phyloP scores from a whole-genome alignment of 495 filamentous ascomycete genomes.

The Penicillium flavigenum region DNA sequence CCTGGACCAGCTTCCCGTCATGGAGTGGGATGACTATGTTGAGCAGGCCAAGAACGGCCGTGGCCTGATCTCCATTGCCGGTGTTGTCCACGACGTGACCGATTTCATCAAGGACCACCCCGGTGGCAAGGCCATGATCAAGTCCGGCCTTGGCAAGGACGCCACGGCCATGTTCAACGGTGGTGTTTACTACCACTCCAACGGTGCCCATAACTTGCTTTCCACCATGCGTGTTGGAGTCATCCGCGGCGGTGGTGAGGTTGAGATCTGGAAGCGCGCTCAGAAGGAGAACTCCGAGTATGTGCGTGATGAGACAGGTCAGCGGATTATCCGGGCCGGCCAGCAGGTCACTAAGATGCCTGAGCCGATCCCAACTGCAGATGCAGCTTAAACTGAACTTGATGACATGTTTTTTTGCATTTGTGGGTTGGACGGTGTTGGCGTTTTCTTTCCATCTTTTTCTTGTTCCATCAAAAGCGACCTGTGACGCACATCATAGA shows the following conservation, averaged over 20 bases:
- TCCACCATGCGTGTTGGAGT: conserved; percentile 97
- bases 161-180: conserved; percentile 99
- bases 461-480: conserved; percentile 26
- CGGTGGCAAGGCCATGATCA: conserved; percentile 94
- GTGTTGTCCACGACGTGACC: conserved; percentile 93
- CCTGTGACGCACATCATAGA: conserved; percentile 23
- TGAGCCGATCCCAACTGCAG: conserved; percentile 47
- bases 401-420: conserved; percentile 26
- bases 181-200: conserved; percentile 96
- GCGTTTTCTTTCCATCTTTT: conserved; percentile 19
- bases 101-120: conserved; percentile 97
- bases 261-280: conserved; percentile 98
- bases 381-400: conserved; percentile 39
- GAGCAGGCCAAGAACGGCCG: conserved; percentile 85
- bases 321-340: conserved; percentile 86
- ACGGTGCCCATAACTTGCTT: conserved; percentile 95
- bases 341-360: conserved; percentile 83
- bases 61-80: conserved; percentile 82
- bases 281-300: conserved; percentile 79
- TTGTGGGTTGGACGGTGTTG: conserved; percentile 26
- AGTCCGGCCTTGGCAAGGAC: conserved; percentile 90
- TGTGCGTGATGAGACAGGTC: conserved; percentile 76
- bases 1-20: conserved; percentile 88
- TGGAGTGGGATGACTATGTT: conserved; percentile 95
- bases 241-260: conserved; percentile 92